Evolutionary conservation across 2,329 filamentous ascomycete species (phyloP), one percentile per base, ranked within the genome.

Genomic region (Claviceps maximensis): DNA sequence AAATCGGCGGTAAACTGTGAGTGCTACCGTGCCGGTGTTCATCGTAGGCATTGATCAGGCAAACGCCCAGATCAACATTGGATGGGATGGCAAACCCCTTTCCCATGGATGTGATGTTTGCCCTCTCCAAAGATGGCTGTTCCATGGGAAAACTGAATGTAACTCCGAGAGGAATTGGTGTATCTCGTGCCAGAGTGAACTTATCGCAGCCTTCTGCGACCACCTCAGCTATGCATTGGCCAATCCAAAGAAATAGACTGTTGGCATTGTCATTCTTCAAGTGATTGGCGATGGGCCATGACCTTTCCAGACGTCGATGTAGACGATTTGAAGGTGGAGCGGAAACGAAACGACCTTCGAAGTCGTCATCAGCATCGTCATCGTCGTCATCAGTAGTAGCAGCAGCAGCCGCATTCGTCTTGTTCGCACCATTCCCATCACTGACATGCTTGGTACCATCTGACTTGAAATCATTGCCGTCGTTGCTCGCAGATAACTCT

Each of bases 241-340:
- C 87, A 58, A 93, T 87, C 87, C 87, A 93, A n/a, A 76, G 69
- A 65, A 93, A 93, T 2, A 91, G 71, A 54, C 83, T 81, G 53
- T 88, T 82, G 1, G 84, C 80, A 57, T 89, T 83, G 59, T 89
- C 81, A 65, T 78, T 80, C 63, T 89, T 89, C 57, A 89, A 68
- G 52, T 84, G 79, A 44, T 89, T 80, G 48, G 77, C 78, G 59
- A 90, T 90, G 8, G 84, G 79, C 85, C 86, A 89, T 52, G 79
- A 79, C 58, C 76, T 83, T 64, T 89, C 86, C 53, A 87, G 68
- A 5, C 78, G 76, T 47, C 82, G 74, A 38, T 73, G 73, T 33
- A 85, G 71, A 45, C 74, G 74, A 23, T 62, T 42, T 47, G 27
- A 51, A 40, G 51, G 55, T 21, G 50, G 45, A 10, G 44, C 8